A percentile compares a stretch with the other conserved stretches of the same genome.
Evolutionary conservation across 441 rosid species (phyloP).

Genomic region (Hura crepitans): DNA sequence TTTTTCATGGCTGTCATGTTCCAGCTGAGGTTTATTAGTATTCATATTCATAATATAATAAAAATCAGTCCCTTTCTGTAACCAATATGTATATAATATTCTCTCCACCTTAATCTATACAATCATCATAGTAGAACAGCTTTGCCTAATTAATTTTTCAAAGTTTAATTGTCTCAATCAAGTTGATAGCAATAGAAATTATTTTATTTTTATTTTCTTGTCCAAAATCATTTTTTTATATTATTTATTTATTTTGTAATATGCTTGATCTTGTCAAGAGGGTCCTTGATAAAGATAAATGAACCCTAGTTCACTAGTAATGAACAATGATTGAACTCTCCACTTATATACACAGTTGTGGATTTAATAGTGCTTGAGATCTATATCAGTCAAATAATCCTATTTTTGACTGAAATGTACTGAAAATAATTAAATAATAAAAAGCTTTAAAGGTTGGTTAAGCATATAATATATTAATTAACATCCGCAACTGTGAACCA

Average conservation of each 20-base stretch:
- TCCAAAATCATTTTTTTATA: background rate
- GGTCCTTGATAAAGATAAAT: background rate
- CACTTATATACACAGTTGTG: background rate
- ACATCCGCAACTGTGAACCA: no score
- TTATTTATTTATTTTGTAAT: background rate
- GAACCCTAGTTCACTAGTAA: background rate
- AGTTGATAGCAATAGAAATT: background rate
- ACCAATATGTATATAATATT: background rate
- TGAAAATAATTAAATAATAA: background rate
- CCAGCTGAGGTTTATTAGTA: no score
- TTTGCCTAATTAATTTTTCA: background rate
- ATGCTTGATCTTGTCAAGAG: background rate
- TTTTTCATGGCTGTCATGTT: background rate
- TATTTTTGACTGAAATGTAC: background rate
- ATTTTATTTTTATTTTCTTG: no score
- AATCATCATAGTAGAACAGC: slow-evolving; percentile 1
- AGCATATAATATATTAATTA: background rate
- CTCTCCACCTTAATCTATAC: background rate
- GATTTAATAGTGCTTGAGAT: background rate
- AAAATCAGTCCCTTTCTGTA: background rate
- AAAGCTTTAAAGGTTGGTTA: background rate
- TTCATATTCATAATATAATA: no score
- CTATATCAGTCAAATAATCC: background rate
- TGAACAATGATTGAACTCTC: background rate
- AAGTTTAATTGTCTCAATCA: slow-evolving; percentile 4